These are phyloP conservation scores for Schizosaccharomyces versatilis DNA, from an alignment of 1,139 yeast species.

Conservation along the genomic window DNA sequence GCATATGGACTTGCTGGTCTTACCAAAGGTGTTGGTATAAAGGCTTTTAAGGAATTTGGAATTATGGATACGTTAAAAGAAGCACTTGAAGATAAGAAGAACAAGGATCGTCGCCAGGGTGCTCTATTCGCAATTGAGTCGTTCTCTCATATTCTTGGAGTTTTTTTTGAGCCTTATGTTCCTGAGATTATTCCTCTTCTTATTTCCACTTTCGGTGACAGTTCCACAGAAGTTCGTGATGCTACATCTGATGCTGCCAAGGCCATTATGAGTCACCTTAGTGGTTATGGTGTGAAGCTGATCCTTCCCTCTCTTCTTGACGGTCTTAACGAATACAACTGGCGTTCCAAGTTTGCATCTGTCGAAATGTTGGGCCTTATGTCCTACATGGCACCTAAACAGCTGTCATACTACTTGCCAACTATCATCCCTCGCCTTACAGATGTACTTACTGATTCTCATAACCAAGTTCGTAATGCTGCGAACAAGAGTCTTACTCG, in stretches of 20 bases:
- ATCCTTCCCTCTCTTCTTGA: conserved; percentile 77
- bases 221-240: conserved; percentile 60
- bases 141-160: conserved; percentile 51
- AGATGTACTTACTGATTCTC: conserved; percentile 81
- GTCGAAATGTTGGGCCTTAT: conserved; percentile 88
- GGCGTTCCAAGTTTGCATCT: conserved; percentile 95
- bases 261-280: conserved; percentile 72
- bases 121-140: conserved; percentile 76
- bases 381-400: conserved; percentile 94
- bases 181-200: conserved; percentile 69
- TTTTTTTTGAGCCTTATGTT: conserved; percentile 78
- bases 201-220: conserved; percentile 64
- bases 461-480: conserved; percentile 86
- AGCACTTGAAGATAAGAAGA: conserved; percentile 74
- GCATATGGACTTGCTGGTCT: conserved; percentile 92
- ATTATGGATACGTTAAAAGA: conserved; percentile 55
- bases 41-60: conserved; percentile 51
- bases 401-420: conserved; percentile 69
- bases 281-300: conserved; percentile 77
- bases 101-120: conserved; percentile 57
- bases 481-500: conserved; percentile 74
- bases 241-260: conserved; percentile 79
- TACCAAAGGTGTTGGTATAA: conserved; percentile 73
- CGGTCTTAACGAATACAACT: conserved; percentile 68
- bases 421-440: conserved; percentile 89